Evolutionary conservation across 2,329 filamentous ascomycete genomes (phyloP).

Genomic region (Colletotrichum camelliae): DNA sequence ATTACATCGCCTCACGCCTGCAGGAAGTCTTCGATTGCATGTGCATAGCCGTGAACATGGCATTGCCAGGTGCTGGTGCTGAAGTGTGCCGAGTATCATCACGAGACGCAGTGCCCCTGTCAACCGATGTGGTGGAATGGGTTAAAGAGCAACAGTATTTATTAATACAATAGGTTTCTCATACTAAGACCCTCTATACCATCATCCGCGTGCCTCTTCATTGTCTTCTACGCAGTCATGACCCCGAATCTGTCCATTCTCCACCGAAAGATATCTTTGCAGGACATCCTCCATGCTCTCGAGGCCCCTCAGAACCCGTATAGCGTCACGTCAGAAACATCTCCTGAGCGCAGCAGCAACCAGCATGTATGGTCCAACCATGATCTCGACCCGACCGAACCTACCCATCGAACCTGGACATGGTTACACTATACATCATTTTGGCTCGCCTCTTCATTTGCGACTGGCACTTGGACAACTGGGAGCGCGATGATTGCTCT

Average conservation of each 20-base stretch:
- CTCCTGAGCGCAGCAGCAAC: background rate
- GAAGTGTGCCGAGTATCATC: background rate
- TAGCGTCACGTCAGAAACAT: background rate
- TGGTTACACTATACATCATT: background rate
- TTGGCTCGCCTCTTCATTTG: background rate
- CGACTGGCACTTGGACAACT: background rate
- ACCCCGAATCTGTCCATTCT: background rate
- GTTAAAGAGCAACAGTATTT: background rate
- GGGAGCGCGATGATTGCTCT: background rate
- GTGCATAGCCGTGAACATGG: background rate
- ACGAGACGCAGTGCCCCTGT: background rate
- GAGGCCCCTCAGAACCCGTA: background rate
- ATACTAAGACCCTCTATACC: background rate
- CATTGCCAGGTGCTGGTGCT: background rate
- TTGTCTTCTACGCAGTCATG: background rate
- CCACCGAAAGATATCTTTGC: background rate
- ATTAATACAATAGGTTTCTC: accelerated
- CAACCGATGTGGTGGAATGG: background rate
- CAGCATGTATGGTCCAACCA: background rate
- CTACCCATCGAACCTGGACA: background rate
- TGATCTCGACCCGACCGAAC: background rate
- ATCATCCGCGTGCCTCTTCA: background rate
- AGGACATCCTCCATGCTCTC: background rate
- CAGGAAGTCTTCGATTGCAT: background rate
- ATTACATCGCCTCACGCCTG: background rate